Evolutionary conservation across 1,284 basidiomycete genomes (phyloP), one percentile per base, ranked within the genome.

Genomic region (Wallemia ichthyophaga): DNA sequence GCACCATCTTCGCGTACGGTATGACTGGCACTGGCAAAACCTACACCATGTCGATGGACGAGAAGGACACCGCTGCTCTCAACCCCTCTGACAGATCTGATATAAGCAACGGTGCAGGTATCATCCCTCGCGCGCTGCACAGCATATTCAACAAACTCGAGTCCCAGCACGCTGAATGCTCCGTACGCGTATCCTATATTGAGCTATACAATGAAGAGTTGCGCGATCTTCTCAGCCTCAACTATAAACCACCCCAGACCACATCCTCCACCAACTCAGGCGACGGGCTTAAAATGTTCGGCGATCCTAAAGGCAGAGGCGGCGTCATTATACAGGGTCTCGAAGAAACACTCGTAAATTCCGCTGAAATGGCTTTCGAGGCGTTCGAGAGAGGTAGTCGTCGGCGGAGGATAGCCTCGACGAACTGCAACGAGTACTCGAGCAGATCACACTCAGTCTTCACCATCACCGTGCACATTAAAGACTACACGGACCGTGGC

Each of bases 131-230:
- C 31, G 87, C 82, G 1, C 76, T 99, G 3, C 89, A 94, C 68
- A 81, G 84, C 25, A 78, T 98, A 1, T 99, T 98, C 67, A 80
- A 86, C 61, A 78, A 85, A 58, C 79, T 99, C 7, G 87, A 94
- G 65, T 73, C 76, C 5, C 77, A 78, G 0, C 73, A 76, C 13
- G 70, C 78, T 26, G 94, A 99, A 66, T 98, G 82, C 68, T 83
- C 85, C 63, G 89, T 99, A 67, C 89, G 87, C 66, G 80, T 94
- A 60, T 92, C 87, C 0, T 96, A 83, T 68, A 77, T 99, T 60
- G 94, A 99, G 68, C 76, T 99, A n/a, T 99, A 98, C 72, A 99
- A 99, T 67, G 94, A 99, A 71, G 92, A 98, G 68, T 77, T 98
- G n/a, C 83, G 91, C 27, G 91, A 96, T 68, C 76, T 96, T 27